Base-by-base conservation (phyloP, 2,329 filamentous ascomycete species). In the Alternaria gaisen region DNA sequence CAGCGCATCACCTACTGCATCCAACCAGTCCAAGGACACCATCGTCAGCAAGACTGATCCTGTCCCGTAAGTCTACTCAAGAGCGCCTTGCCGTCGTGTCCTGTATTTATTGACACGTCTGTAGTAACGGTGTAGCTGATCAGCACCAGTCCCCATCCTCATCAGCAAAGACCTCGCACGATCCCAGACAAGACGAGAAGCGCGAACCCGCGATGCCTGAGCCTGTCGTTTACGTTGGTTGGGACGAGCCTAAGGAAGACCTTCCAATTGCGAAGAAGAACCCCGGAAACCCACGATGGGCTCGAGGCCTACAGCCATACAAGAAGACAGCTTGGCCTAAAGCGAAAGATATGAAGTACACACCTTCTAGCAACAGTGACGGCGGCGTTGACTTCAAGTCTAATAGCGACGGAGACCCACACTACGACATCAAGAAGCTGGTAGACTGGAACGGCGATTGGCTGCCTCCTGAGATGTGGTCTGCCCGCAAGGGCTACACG, bases 401-500 rank as follows among this genome's bases (percentile, higher is more conserved):
- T 3, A 61, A 75, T 42, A 76, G 74, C 56, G 63, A 73, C 10
- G 74, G 73, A 7, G 75, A 79, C 41, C 72, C 71, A 0, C 43
- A 74, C 12, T 76, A 78, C 46, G 76, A 79, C 28, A 65, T 77
- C 48, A 73, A 73, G 56, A 74, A 78, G 57, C 67, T 82, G 2
- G 60, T 73, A 5, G 82, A 82, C 57, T 85, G 80, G 80, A 76
- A 82, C 52, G 82, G 83, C 12, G 73, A 80, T 8, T 80, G 79
- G 73, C 71, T 80, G 26, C 82, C 83, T 3, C 75, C 83, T 22
- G 82, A 82, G 18, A 78, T 83, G 24, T 85, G 84, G 84, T 76
- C 80, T 26, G 69, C 63, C 10, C 77, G 81, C n/a, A 71, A 68
- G 34, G 55, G 64, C 10, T 77, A 68, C 43, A 57, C 55, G 1